Base-by-base conservation (phyloP, 192 early-diverging fungal species). In the Backusella psychrophila region DNA sequence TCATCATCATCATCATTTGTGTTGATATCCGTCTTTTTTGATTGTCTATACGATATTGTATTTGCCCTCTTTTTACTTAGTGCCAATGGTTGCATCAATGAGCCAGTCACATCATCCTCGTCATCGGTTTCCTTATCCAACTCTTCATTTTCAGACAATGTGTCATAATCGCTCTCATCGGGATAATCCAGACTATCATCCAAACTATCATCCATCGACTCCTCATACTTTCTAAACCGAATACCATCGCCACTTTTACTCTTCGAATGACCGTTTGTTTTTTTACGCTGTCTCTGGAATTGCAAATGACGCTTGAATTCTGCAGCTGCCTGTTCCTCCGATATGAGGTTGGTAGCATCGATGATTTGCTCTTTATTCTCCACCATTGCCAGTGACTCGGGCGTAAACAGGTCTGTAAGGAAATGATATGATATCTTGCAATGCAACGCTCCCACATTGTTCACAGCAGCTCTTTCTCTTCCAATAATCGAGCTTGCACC, bases 361-460 rank as follows among this genome's bases (percentile, higher is more conserved):
- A 56, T 35, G 17, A 53, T 26, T 21, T 35, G 42, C 5, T 19
- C 46, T n/a, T 35, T 68, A 7, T 17, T 68, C 19, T 33, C 4
- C 17, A 9, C 34, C 66, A 35, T 49, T 6, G 21, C 2, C 3
- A 63, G 26, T 12, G 56, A 12, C 12, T 63, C 56, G 9, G 56
- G 11, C 11, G 56, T 63, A 8, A 7, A 29, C 2, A 63, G 11
- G 9, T 63, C 56, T 12, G 8, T 63, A 0, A 63, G 21, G 46
- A 86, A 92, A 11, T 84, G 82, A 77, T 92, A 92, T 56, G 90
- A 87, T 42, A 93, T 82, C n/a, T 87, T 88, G 52, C 89, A 81
- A 36, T 91, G 89, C 31, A 93, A 73, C 4, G 91, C 92, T 8
- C 92, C 92, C 33, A 92, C 82, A 74, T 93, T 92, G 69, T 83